Evolutionary conservation across 108 stramenopile species (phyloP).

Genomic region (Heterococcus sp.): DNA sequence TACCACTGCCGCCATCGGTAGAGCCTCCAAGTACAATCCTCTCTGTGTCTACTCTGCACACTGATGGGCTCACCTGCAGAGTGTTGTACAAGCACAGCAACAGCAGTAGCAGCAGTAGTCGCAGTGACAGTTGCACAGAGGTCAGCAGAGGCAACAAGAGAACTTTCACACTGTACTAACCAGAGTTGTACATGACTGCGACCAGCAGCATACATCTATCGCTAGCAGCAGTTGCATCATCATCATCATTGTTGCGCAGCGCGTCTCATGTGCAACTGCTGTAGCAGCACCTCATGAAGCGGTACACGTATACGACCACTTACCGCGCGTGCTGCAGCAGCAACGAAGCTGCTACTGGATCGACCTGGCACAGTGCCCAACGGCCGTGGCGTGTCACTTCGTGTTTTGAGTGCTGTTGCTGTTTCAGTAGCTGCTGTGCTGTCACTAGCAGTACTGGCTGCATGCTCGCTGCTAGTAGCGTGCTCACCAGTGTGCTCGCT

Average conservation of each 20-base stretch:
- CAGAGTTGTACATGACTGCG: no score
- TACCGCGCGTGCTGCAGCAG: conserved; percentile 24
- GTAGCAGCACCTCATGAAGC: no score
- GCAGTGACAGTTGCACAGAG: no score
- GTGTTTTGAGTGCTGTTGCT: background rate
- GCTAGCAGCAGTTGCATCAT: no score
- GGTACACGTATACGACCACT: background rate
- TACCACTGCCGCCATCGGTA: background rate
- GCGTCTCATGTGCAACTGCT: no score
- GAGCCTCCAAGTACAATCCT: conserved; percentile 4
- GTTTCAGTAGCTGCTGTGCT: background rate
- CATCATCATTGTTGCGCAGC: no score
- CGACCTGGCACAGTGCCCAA: conserved; percentile 3
- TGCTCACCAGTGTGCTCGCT: background rate
- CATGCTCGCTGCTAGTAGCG: background rate
- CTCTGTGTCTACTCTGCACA: conserved; percentile 40
- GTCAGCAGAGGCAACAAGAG: no score
- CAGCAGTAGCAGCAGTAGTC: no score
- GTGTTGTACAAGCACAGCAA: no score
- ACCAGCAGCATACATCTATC: no score
- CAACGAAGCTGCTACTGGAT: conserved; percentile 30
- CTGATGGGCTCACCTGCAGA: conserved; percentile 6
- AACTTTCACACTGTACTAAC: no score
- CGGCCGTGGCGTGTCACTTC: no score
- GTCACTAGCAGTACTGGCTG: background rate